Conservation (phyloP, 2,329 filamentous ascomycete genomes). For the Myriosclerotinia duriaeana region DNA sequence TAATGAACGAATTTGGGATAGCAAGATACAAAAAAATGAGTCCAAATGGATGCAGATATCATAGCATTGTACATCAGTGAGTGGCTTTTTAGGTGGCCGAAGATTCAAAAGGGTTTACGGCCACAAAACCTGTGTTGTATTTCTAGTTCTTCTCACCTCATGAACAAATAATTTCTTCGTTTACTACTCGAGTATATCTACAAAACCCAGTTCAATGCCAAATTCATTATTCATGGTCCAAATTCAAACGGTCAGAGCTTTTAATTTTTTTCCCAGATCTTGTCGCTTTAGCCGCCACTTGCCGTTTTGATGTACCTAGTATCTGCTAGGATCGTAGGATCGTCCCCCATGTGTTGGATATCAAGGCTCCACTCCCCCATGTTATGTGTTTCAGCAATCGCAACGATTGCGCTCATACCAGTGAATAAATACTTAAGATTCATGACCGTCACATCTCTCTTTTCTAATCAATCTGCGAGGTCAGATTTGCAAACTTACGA, state of each 20-base stretch:
- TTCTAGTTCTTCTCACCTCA: constrained; percentile 40
- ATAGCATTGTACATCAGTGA: constrained; percentile 36
- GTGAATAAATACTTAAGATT: constrained; percentile 14
- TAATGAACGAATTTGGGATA: constrained; percentile 31
- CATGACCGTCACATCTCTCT: background rate
- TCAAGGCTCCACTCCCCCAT: constrained; percentile 16
- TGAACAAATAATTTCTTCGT: constrained; percentile 25
- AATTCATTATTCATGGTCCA: constrained; percentile 3
- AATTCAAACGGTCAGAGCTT: constrained; percentile 8
- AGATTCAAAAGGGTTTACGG: constrained; percentile 30
- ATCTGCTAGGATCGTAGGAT: constrained; percentile 8
- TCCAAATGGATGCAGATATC: constrained; percentile 25
- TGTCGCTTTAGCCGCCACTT: constrained; percentile 17
- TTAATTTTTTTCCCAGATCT: constrained; percentile 1
- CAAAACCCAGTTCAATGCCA: constrained; percentile 5
- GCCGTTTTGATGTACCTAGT: background rate
- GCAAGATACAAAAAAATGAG: constrained; percentile 23
- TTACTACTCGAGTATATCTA: constrained; percentile 15
- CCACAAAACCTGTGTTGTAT: constrained; percentile 38
- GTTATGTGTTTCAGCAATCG: constrained; percentile 5
- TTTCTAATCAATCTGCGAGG: background rate
- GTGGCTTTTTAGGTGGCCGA: constrained; percentile 30
- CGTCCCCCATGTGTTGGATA: constrained; percentile 16
- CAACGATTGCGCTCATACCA: background rate
- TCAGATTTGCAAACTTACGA: background rate